These are phyloP conservation scores for Tolypocladium capitatum DNA, from an alignment of 2,329 filamentous ascomycete species.

Conservation along the genomic window DNA sequence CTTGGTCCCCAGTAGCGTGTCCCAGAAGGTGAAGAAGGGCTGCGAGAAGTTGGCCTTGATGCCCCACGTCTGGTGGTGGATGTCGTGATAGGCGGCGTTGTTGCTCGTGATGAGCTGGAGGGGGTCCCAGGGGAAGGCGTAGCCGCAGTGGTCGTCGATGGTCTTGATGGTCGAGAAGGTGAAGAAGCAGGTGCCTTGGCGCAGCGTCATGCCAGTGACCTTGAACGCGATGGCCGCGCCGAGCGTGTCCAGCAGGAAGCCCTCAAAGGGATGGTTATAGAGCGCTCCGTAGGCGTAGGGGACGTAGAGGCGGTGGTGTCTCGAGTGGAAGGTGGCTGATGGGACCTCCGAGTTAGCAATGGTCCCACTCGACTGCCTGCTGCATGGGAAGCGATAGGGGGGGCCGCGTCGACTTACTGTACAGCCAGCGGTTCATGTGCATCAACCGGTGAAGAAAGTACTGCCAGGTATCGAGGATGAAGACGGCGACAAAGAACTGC, in stretches of 20 bases:
- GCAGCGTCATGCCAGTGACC: conserved; percentile 64
- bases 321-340: conserved; percentile 75
- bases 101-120: conserved; percentile 85
- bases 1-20: conserved; percentile 65
- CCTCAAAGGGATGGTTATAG: conserved; percentile 93
- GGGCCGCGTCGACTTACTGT: conserved; percentile 50
- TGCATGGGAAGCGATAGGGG: no score
- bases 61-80: conserved; percentile 97
- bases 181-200: conserved; percentile 85
- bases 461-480: conserved; percentile 89
- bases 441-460: conserved; percentile 94
- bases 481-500: conserved; percentile 63
- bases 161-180: conserved; percentile 85
- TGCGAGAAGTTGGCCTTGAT: conserved; percentile 93
- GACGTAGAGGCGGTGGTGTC: conserved; percentile 93
- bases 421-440: conserved; percentile 96
- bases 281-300: conserved; percentile 94
- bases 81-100: conserved; percentile 93
- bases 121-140: conserved; percentile 89
- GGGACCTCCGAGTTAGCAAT: conserved; percentile 33
- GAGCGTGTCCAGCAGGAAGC: conserved; percentile 82
- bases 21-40: conserved; percentile 94
- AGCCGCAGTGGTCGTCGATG: conserved; percentile 94
- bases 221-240: conserved; percentile 80
- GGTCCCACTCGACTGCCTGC: no score